A percentile compares a stretch with the other conserved stretches of the same genome.
Conservation (phyloP, 2,329 filamentous ascomycete species). For the Cytospora chrysosperma region DNA sequence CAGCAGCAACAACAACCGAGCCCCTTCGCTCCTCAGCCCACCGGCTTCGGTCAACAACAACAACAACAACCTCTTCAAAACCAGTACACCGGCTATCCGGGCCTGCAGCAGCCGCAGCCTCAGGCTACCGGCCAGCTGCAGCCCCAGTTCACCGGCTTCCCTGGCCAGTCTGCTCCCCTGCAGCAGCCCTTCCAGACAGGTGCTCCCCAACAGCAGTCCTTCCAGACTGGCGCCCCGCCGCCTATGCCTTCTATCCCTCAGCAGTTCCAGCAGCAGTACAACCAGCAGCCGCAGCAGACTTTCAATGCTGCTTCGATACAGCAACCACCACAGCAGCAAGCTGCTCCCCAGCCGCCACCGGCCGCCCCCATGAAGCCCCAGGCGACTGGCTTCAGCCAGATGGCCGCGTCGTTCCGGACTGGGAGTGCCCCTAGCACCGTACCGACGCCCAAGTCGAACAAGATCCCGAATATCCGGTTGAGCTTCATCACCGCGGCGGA, state of each 20-base stretch:
- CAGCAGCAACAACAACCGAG: slow-evolving; percentile 54
- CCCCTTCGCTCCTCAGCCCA: slow-evolving; percentile 59
- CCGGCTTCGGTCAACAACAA: slow-evolving; percentile 55
- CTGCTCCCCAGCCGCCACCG: slow-evolving; percentile 52
- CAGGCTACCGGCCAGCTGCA: slow-evolving; percentile 60
- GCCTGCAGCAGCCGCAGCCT: slow-evolving; percentile 53
- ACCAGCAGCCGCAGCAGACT: slow-evolving; percentile 51
- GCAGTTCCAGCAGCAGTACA: slow-evolving; percentile 60
- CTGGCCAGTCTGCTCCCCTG: slow-evolving; percentile 40
- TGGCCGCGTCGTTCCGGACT: slow-evolving; percentile 65
- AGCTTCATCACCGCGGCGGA: slow-evolving; percentile 96
- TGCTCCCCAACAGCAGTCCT: slow-evolving; percentile 61
- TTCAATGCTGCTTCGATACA: slow-evolving; percentile 55
- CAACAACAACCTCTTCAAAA: slow-evolving; percentile 46
- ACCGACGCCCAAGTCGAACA: slow-evolving; percentile 56
- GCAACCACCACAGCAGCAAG: slow-evolving; percentile 37
- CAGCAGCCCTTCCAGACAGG: slow-evolving; percentile 69
- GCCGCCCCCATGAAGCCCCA: slow-evolving; percentile 64
- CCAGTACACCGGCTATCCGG: slow-evolving; percentile 61
- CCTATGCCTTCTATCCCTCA: slow-evolving; percentile 56
- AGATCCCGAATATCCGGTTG: slow-evolving; percentile 89
- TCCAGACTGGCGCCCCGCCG: slow-evolving; percentile 58
- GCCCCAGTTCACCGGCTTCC: slow-evolving; percentile 68
- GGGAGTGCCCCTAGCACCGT: slow-evolving; percentile 46
- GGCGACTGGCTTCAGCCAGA: slow-evolving; percentile 63